Evolutionary conservation across 2,329 filamentous ascomycete species (phyloP).

Genomic region (Trichoderma afroharzianum): DNA sequence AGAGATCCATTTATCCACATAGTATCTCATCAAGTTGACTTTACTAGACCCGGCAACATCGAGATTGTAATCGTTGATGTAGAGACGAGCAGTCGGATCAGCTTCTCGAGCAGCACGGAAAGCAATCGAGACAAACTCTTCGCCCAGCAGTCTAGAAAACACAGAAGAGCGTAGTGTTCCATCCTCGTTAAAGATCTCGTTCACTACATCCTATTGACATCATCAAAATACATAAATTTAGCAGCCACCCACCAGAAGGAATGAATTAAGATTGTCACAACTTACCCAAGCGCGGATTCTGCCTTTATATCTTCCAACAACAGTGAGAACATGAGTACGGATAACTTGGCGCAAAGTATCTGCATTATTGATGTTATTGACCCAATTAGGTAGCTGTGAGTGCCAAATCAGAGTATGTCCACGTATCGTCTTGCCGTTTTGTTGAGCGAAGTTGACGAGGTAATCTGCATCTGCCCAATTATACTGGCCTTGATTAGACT

Average conservation of each 20-base stretch:
- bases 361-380: slow-evolving; percentile 3
- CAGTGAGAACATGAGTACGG: not conserved
- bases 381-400: not conserved
- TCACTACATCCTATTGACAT: not conserved
- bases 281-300: slow-evolving; percentile 5
- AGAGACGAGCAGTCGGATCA: not conserved
- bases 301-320: slow-evolving; percentile 3
- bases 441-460: not conserved
- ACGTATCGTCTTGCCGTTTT: not conserved
- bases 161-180: slow-evolving; percentile 2
- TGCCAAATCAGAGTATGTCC: slow-evolving; percentile 2
- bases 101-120: not conserved
- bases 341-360: slow-evolving; percentile 2
- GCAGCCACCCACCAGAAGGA: not conserved
- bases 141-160: not conserved
- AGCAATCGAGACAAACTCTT: slow-evolving; percentile 3
- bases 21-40: not conserved
- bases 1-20: slow-evolving; percentile 6
- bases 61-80: slow-evolving; percentile 8
- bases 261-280: not conserved
- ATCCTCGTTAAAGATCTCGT: slow-evolving; percentile 5
- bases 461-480: slow-evolving; percentile 8
- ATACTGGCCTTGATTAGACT: not conserved
- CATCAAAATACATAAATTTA: not conserved
- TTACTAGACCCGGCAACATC: not conserved